phyloP scores from a whole-genome alignment of 306 rosid genomes.

The Lithocarpus polystachyus region DNA sequence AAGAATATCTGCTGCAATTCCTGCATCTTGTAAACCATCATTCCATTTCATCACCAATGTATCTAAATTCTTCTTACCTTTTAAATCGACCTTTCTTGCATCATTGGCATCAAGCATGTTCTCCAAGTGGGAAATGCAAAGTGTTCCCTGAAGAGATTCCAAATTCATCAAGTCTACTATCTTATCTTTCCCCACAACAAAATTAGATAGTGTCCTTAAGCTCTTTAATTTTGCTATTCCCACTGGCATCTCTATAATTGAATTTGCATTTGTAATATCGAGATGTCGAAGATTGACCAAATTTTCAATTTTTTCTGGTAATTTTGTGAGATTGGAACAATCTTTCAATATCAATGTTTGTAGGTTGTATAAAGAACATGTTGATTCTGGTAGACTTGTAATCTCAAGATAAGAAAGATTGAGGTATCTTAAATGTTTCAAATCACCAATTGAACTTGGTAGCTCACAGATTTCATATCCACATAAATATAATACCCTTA shows the following conservation, averaged over 20 bases:
- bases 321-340: rapidly evolving
- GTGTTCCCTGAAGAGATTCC: too few relatives aligned
- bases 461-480: background rate
- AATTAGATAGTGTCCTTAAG: too few relatives aligned
- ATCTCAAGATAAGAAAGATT: background rate
- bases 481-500: background rate
- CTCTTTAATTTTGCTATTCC: too few relatives aligned
- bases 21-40: too few relatives aligned
- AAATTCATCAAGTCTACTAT: too few relatives aligned
- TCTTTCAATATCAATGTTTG: background rate
- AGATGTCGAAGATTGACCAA: constrained; percentile 8
- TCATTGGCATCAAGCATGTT: too few relatives aligned
- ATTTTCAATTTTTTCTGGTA: background rate
- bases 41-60: background rate
- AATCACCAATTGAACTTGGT: background rate
- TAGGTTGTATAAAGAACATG: background rate
- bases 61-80: background rate
- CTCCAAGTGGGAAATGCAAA: too few relatives aligned
- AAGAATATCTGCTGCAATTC: background rate
- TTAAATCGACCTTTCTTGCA: too few relatives aligned
- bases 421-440: constrained; percentile 11
- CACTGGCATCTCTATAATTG: too few relatives aligned
- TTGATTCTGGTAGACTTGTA: background rate
- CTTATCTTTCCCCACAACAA: too few relatives aligned
- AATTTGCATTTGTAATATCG: too few relatives aligned